Conservation (phyloP, 106 monocot genomes). For the Acanthochlamys bracteata region DNA sequence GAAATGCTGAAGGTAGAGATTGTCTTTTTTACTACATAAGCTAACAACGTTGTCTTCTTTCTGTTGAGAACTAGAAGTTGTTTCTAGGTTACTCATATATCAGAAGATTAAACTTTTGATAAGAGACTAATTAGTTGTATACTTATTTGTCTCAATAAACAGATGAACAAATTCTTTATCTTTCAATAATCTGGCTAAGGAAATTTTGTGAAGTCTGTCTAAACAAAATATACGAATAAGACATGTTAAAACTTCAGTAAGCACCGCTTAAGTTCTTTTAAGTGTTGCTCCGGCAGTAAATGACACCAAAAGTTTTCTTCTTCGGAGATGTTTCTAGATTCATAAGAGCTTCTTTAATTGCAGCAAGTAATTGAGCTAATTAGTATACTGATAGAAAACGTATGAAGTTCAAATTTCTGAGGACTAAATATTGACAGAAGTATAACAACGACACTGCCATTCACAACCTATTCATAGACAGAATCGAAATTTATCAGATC, state of each 20-base stretch:
- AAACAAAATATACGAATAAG: background rate
- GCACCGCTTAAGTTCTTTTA: conserved; percentile 74
- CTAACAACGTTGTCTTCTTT: no score
- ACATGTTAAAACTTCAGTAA: background rate
- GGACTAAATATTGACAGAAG: conserved; percentile 5
- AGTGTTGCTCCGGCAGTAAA: conserved; percentile 93
- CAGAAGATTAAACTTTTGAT: no score
- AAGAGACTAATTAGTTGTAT: no score
- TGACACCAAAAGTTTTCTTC: conserved; percentile 86
- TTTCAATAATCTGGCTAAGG: background rate
- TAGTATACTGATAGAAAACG: background rate
- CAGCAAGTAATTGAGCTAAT: background rate
- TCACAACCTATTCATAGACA: conserved; percentile 57
- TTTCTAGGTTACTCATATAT: no score
- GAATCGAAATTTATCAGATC: background rate
- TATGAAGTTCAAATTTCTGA: no score
- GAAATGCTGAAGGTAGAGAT: no score
- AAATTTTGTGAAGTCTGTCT: background rate
- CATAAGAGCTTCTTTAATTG: conserved; percentile 64
- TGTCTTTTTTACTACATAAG: no score
- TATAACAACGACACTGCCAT: conserved; percentile 59
- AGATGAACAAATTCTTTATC: no score
- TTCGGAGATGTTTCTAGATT: conserved; percentile 64
- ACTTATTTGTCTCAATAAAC: no score
- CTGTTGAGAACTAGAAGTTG: no score